Conservation (phyloP, 2,329 filamentous ascomycete genomes). For the Coniochaeta sp. region DNA sequence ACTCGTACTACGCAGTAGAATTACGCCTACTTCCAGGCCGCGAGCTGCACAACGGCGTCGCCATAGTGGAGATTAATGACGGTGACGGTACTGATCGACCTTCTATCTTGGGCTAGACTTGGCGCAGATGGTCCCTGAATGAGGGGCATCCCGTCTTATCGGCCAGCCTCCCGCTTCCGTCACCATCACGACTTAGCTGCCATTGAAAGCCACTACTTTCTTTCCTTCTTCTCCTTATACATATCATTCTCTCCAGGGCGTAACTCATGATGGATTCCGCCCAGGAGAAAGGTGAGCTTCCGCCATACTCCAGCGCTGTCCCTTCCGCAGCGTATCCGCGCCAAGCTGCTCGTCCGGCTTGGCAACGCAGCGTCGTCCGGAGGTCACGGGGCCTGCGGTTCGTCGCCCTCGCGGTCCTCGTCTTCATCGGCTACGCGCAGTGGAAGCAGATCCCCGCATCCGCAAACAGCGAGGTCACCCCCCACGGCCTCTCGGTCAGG, state of each 20-base stretch:
- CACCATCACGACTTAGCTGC: not conserved
- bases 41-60: not conserved
- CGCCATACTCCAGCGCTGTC: slow-evolving; percentile 32
- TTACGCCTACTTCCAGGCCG: no score
- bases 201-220: not conserved
- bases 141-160: not conserved
- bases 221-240: not conserved
- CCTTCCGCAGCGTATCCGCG: slow-evolving; percentile 8
- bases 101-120: slow-evolving; percentile 1
- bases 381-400: slow-evolving; percentile 36
- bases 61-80: slow-evolving; percentile 1
- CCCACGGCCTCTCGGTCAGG: slow-evolving; percentile 38
- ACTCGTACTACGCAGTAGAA: no score
- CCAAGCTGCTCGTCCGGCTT: slow-evolving; percentile 10
- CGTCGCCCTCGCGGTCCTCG: slow-evolving; percentile 37
- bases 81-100: not conserved
- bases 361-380: slow-evolving; percentile 23
- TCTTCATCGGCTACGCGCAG: slow-evolving; percentile 38
- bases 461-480: slow-evolving; percentile 11
- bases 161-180: not conserved
- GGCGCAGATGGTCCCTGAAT: not conserved
- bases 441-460: slow-evolving; percentile 28
- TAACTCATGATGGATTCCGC: not conserved
- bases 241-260: not conserved
- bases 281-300: slow-evolving; percentile 33